phyloP scores from a whole-genome alignment of 345 rosid genomes.

The Cochlearia excelsa region DNA sequence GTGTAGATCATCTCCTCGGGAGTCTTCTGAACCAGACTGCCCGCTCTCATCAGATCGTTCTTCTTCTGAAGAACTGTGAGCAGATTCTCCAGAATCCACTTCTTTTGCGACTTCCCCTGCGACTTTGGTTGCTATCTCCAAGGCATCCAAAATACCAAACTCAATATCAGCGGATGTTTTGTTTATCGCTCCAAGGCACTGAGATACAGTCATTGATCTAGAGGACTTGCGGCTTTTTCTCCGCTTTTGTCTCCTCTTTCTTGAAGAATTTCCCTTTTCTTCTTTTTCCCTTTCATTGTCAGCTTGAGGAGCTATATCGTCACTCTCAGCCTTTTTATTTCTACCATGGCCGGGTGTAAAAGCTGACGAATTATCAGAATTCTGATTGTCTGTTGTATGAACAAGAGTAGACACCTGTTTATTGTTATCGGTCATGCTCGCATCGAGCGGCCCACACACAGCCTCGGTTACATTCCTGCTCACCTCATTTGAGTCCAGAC shows the following conservation, averaged over 20 bases:
- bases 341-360: slow-evolving; percentile 40
- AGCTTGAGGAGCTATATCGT: slow-evolving; percentile 35
- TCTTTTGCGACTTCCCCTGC: slow-evolving; percentile 94
- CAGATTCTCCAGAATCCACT: slow-evolving; percentile 63
- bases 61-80: slow-evolving; percentile 61
- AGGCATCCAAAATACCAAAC: slow-evolving; percentile 81
- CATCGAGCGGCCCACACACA: slow-evolving; percentile 29
- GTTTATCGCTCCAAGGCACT: slow-evolving; percentile 43
- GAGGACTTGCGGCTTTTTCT: slow-evolving; percentile 45
- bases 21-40: slow-evolving; percentile 49
- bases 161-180: slow-evolving; percentile 57
- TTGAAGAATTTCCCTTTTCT: slow-evolving; percentile 37
- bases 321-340: slow-evolving; percentile 36
- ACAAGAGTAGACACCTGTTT: slow-evolving; percentile 18
- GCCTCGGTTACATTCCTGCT: slow-evolving; percentile 37
- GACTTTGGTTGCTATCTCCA: slow-evolving; percentile 85
- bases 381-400: slow-evolving; percentile 38
- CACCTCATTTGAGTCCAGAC: slow-evolving; percentile 42
- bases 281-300: slow-evolving; percentile 39
- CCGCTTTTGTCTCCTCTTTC: slow-evolving; percentile 39
- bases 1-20: slow-evolving; percentile 36
- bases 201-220: slow-evolving; percentile 35
- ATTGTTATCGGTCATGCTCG: slow-evolving; percentile 30
- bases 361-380: slow-evolving; percentile 39
- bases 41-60: slow-evolving; percentile 47